A percentile compares a stretch with the other conserved stretches of the same genome.
phyloP scores from a whole-genome alignment of 202 grass and related monocot species.

The Digitaria exilis region DNA sequence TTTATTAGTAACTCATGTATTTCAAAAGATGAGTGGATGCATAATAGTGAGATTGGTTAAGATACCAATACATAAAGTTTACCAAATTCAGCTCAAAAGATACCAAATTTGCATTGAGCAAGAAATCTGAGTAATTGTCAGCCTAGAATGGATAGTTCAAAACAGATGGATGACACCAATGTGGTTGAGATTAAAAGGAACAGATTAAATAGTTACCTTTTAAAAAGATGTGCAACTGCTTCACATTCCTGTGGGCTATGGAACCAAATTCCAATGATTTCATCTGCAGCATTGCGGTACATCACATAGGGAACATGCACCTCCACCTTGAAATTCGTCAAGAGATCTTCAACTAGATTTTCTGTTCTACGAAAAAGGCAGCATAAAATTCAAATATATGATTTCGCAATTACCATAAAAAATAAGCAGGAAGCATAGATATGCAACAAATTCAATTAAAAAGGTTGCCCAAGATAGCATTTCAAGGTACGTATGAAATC shows the following conservation, averaged over 20 bases:
- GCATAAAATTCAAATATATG: background rate
- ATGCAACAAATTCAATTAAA: conserved; percentile 13
- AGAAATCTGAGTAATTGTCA: background rate
- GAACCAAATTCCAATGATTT: conserved; percentile 69
- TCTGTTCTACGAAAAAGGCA: conserved; percentile 46
- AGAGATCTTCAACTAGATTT: conserved; percentile 59
- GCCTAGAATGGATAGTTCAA: conserved; percentile 1
- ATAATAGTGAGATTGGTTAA: background rate
- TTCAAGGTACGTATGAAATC: conserved; percentile 13
- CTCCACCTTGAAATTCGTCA: conserved; percentile 51
- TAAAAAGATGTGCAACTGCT: conserved; percentile 55
- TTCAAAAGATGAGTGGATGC: background rate
- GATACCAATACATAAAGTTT: background rate
- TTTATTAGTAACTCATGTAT: conserved; percentile 6
- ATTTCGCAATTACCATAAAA: background rate
- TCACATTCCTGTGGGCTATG: conserved; percentile 59
- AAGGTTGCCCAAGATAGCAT: background rate
- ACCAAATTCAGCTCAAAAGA: background rate
- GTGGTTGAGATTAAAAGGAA: background rate
- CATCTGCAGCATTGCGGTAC: conserved; percentile 49
- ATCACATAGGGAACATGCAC: conserved; percentile 57
- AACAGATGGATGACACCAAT: background rate
- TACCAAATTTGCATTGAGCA: background rate
- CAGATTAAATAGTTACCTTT: conserved; percentile 34
- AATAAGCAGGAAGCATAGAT: background rate